Base-by-base conservation (phyloP, 2,329 filamentous ascomycete genomes). In the Xylaria sp. region DNA sequence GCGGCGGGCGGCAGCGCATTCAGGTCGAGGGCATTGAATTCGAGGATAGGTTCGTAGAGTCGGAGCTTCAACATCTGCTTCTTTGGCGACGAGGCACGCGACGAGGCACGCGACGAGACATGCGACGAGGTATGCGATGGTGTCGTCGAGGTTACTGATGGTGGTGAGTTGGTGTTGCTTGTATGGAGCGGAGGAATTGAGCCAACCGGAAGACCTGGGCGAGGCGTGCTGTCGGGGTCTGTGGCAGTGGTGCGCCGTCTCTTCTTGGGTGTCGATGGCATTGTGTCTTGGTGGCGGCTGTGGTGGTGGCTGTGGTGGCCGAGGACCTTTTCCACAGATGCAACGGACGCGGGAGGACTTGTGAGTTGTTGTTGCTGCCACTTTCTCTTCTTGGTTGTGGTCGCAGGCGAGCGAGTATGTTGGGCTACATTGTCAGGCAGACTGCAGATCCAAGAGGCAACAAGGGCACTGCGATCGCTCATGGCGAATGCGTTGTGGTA, bases 41-140 rank as follows among this genome's bases (percentile, higher is more conserved):
- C 54, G 9, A 58, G 9, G 46, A n/a, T 13, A 9, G 46, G 27
- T 25, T 58, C 54, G 25, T 29, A 2, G 4, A 52, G 54, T 33
- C 46, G 54, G 19, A 58, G 44, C 27, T 43, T 44, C 27, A 58
- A n/a, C 46, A 52, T 38, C 19, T 52, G 54, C 21, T 52, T 51
- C 19, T 38, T 55, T 13, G 49, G 52, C 21, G 52, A 55, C 10
- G 29, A 47, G 13, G 41, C 52, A 27, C 52, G 3, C 21, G 49
- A 53, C 29, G 44, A 33, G 29, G 29, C n/a, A n/a, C n/a, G n/a
- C n/a, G n/a, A n/a, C n/a, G n/a, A n/a, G n/a, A n/a, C n/a, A n/a
- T n/a, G n/a, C n/a, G n/a, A n/a, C n/a, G n/a, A n/a, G n/a, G n/a
- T 33, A 33, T 33, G 29, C 11, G 29, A 33, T 11, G 29, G 29